These are phyloP conservation scores for Cordyceps cateniannulata DNA, from an alignment of 2,329 filamentous ascomycete species.

Conservation along the genomic window DNA sequence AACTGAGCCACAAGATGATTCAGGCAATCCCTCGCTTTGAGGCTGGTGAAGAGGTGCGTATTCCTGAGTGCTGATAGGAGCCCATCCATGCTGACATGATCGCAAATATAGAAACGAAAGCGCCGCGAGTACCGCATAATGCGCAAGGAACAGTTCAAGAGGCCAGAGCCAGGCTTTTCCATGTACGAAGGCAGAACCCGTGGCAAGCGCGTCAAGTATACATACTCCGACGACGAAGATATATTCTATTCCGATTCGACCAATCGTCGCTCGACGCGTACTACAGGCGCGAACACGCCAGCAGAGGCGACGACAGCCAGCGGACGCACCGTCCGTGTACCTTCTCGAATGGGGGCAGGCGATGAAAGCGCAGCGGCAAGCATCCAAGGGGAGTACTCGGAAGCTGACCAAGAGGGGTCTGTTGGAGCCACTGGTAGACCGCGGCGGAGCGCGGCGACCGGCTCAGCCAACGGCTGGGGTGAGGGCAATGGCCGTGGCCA, in stretches of 20 bases:
- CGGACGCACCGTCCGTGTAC: slow-evolving; percentile 74
- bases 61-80: not conserved
- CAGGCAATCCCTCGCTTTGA: slow-evolving; percentile 85
- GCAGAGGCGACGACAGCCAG: slow-evolving; percentile 75
- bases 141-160: slow-evolving; percentile 79
- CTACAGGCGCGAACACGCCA: slow-evolving; percentile 67
- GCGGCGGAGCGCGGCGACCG: slow-evolving; percentile 42
- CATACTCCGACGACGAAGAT: slow-evolving; percentile 83
- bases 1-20: slow-evolving; percentile 69
- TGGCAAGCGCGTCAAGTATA: slow-evolving; percentile 95
- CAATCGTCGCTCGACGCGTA: slow-evolving; percentile 63
- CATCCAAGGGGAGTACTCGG: slow-evolving; percentile 38
- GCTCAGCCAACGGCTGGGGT: slow-evolving; percentile 44
- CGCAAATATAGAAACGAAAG: slow-evolving; percentile 67
- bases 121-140: slow-evolving; percentile 84
- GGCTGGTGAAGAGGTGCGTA: slow-evolving; percentile 75
- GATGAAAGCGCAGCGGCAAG: slow-evolving; percentile 41
- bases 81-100: slow-evolving; percentile 14
- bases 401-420: slow-evolving; percentile 33
- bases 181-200: slow-evolving; percentile 94
- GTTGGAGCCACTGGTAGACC: slow-evolving; percentile 42
- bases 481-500: slow-evolving; percentile 26
- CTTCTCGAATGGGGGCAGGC: slow-evolving; percentile 56
- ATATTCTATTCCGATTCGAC: slow-evolving; percentile 61
- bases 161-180: slow-evolving; percentile 83